Evolutionary conservation across 495 filamentous ascomycete species (phyloP), one percentile per base, ranked within the genome.

Genomic region (Lentithecium fluviatile): DNA sequence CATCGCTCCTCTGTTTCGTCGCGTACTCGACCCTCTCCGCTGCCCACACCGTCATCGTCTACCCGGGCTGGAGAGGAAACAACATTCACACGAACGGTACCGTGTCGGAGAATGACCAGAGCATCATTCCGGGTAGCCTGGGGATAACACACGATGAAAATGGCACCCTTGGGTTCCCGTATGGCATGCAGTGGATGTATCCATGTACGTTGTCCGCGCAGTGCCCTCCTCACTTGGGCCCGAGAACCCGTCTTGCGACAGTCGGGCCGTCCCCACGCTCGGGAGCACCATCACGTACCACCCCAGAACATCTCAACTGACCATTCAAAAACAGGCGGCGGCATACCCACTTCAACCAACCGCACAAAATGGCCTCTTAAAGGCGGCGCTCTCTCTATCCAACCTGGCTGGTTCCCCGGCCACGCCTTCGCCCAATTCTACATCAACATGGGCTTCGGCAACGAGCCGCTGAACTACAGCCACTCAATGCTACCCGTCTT

Each of bases 171-270:
- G 69, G 75, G 6, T 95, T 82, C 69, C 92, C 91, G 2, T 96
- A 89, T 67, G 94, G 95, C 75, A 93, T 96, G 90, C 88, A 96
- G 77, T 97, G 94, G 93, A 85, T 87, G 73, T 99, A 97, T 80
- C 94, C 95, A 75, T 99, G 94, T 98, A 77, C 79, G 89, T 78
- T 15, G 32, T 25, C 34, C 34, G 56, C 34, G 34, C 45, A 21
- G 1, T 19, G 7, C 7, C 2, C 10, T 38, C 45, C 42, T 45
- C 29, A 32, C 10, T 32, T 10, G 29, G 29, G 10, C 29, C 29
- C 29, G 10, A 32, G 29, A 4, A 32, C 29, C 29, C 29, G 29
- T 32, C 3, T 32, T 32, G 29, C 29, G 3, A 10, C 10, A 32
- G 3, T 32, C 29, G 29, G 29, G 29, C 29, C 29, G 29, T 32